A percentile compares a stretch with the other conserved stretches of the same genome.
phyloP scores from a whole-genome alignment of 257 asterid genomes.

The Lavandula angustifolia region DNA sequence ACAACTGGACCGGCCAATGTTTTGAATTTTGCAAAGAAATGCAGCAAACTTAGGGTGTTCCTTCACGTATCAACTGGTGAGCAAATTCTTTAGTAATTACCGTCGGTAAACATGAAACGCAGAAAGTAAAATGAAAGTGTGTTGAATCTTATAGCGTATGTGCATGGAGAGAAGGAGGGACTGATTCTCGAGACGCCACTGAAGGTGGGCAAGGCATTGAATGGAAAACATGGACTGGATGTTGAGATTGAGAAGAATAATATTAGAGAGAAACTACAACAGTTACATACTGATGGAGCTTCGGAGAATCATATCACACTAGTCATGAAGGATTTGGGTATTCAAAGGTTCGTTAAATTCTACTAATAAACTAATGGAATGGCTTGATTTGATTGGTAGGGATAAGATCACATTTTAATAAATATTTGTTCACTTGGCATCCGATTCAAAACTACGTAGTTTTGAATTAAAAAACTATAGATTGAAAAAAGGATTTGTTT shows the following conservation, averaged over 20 bases:
- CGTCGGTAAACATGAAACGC: too few species aligned
- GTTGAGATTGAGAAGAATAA: slow-evolving; percentile 33
- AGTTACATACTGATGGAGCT: slow-evolving; percentile 27
- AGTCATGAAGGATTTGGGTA: slow-evolving; percentile 43
- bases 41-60: slow-evolving; percentile 49
- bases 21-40: slow-evolving; percentile 54
- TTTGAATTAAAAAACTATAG: too few species aligned
- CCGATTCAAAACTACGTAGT: too few species aligned
- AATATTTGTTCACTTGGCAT: too few species aligned
- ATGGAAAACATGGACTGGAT: slow-evolving; percentile 40
- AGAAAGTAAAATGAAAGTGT: too few species aligned
- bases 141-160: slow-evolving; percentile 37
- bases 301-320: slow-evolving; percentile 26
- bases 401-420: too few species aligned
- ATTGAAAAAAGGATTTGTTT: too few species aligned
- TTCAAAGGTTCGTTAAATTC: slow-evolving; percentile 34
- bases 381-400: too few species aligned
- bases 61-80: slow-evolving; percentile 87
- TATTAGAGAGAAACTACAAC: slow-evolving; percentile 21
- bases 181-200: slow-evolving; percentile 37
- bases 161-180: slow-evolving; percentile 52
- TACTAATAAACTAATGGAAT: too few species aligned
- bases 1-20: slow-evolving; percentile 69
- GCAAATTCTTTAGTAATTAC: slow-evolving; percentile 12
- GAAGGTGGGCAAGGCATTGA: slow-evolving; percentile 38